Evolutionary conservation across 768 basidiomycete species (phyloP), one percentile per base, ranked within the genome.

Genomic region (Cyclocybe aegerita): DNA sequence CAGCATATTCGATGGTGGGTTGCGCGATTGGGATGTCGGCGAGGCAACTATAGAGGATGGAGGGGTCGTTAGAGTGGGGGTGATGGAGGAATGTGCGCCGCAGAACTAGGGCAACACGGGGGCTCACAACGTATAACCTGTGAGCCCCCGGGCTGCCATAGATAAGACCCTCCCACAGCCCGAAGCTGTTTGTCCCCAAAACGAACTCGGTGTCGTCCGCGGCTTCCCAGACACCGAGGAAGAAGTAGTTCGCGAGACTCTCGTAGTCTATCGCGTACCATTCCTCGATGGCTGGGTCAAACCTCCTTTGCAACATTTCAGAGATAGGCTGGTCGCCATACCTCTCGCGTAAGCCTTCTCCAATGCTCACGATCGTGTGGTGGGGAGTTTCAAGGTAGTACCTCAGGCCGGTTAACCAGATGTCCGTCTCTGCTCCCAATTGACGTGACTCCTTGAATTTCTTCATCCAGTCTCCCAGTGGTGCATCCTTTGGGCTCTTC

Each of bases 171-270:
- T 73, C 72, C 65, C 65, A 62, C 2, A 70, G 49, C 1, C 71
- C 66, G 41, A 71, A 67, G 6, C 58, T 52, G 45, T 69, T 68
- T 17, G 61, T 53, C 4, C 64, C 58, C 16, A 73, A 53, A 10
- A 71, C 59, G 41, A 72, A 73, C 52, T 71, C 71, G 11, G 53
- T 51, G 4, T 50, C 66, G 14, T 60, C 55, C 31, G 66, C 65
- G 12, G 69, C 71, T 49, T 67, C 62, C 67, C 68, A 71, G 50
- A 72, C 56, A 14, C 69, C 64, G 43, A 70, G 57, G 60, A 63
- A 68, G 48, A 64, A 65, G 33, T 53, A 48, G 37, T 66, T 63
- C n/a, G 64, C 59, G 8, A 62, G 46, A 43, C 35, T 40, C 40
- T 60, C 60, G 53, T 72, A 73, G 29, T 60, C 53, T 12, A 60